Conservation (phyloP, 2,329 filamentous ascomycete genomes). For the Colletotrichum spinosum region DNA sequence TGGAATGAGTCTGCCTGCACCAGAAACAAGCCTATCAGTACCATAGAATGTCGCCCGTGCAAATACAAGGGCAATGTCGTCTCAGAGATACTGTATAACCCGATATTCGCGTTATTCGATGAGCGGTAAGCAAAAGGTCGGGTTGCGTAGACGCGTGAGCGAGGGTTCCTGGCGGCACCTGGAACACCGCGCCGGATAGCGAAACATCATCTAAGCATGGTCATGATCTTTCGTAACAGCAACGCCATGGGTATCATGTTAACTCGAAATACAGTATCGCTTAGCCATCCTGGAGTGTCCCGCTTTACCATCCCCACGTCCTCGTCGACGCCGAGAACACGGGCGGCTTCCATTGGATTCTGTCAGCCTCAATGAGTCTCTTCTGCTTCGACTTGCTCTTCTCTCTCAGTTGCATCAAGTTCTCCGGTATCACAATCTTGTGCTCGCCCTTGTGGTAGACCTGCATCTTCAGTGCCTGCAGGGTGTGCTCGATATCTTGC, state of each 20-base stretch:
- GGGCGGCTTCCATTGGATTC: slow-evolving; percentile 94
- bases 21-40: no score
- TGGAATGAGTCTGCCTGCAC: no score
- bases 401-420: slow-evolving; percentile 81
- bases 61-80: no score
- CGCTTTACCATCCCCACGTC: slow-evolving; percentile 90
- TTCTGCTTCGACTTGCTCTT: slow-evolving; percentile 85
- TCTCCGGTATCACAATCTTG: slow-evolving; percentile 91
- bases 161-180: no score
- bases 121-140: no score
- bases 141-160: no score
- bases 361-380: slow-evolving; percentile 79
- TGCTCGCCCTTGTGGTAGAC: slow-evolving; percentile 96
- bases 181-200: no score
- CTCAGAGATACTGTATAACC: no score
- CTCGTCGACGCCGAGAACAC: slow-evolving; percentile 90
- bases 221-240: not conserved
- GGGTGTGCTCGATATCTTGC: slow-evolving; percentile 92
- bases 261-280: slow-evolving; percentile 25
- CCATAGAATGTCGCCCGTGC: no score
- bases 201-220: no score
- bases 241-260: slow-evolving; percentile 27
- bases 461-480: slow-evolving; percentile 95
- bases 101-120: no score
- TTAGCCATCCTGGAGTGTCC: not conserved